Conservation (phyloP, 2,329 filamentous ascomycete genomes). For the Curvularia verruculosa region DNA sequence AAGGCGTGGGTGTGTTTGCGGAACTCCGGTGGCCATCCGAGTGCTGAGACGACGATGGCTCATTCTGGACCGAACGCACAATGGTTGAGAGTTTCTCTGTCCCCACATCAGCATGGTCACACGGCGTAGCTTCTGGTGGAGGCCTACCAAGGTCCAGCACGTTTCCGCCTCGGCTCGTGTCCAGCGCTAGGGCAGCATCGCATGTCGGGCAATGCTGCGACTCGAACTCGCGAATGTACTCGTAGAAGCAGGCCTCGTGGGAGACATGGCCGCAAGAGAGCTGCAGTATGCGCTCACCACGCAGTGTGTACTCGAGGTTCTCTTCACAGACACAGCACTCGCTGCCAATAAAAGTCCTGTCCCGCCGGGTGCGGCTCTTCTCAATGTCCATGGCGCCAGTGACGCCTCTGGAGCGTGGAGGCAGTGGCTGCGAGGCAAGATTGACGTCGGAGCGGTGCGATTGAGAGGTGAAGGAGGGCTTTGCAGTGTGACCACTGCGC, state of each 20-base stretch:
- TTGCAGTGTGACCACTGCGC: constrained; percentile 40
- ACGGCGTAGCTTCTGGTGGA: constrained; percentile 30
- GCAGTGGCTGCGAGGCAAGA: constrained; percentile 33
- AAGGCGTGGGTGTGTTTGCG: constrained; percentile 67
- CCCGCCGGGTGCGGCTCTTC: constrained; percentile 77
- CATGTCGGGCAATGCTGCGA: constrained; percentile 94
- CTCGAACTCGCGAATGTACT: constrained; percentile 94
- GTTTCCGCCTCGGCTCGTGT: constrained; percentile 91
- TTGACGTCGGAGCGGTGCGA: constrained; percentile 33
- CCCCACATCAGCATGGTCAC: constrained; percentile 23
- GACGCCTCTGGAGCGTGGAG: constrained; percentile 55
- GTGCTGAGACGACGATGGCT: constrained; percentile 51
- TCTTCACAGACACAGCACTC: constrained; percentile 98
- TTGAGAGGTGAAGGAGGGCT: constrained; percentile 28
- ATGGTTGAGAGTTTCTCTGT: constrained; percentile 94
- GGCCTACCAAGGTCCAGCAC: constrained; percentile 76
- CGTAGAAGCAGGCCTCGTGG: constrained; percentile 98
- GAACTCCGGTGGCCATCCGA: constrained; percentile 50
- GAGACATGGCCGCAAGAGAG: constrained; percentile 97
- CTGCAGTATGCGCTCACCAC: constrained; percentile 91
- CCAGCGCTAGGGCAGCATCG: constrained; percentile 86
- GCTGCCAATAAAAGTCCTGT: constrained; percentile 92
- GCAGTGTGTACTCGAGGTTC: constrained; percentile 90
- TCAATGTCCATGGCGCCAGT: constrained; percentile 75
- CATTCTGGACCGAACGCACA: constrained; percentile 80